Conservation (phyloP, 1,139 yeast genomes). For the Wickerhamomyces sp. region DNA sequence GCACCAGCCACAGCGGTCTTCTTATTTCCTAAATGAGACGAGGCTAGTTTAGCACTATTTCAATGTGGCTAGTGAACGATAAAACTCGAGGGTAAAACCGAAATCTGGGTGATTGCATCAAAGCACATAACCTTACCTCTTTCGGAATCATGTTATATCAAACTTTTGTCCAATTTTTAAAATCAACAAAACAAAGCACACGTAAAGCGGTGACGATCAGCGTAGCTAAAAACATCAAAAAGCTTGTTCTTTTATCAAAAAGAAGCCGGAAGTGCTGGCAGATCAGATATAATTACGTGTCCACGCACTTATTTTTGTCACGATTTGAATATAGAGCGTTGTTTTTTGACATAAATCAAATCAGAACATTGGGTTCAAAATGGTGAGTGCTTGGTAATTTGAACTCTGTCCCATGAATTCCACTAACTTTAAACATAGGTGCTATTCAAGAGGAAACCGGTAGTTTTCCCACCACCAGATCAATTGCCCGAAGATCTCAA, state of each 20-base stretch:
- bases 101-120: background rate
- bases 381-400: slow-evolving; percentile 1
- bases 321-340: no score
- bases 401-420: no score
- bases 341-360: no score
- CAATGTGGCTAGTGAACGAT: slow-evolving; percentile 1
- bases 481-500: slow-evolving; percentile 48
- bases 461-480: slow-evolving; percentile 52
- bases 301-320: no score
- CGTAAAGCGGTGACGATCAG: background rate
- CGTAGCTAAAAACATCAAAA: background rate
- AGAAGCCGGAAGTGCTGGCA: background rate
- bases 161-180: slow-evolving; percentile 2
- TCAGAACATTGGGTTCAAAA: background rate
- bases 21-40: background rate
- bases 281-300: background rate
- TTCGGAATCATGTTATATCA: background rate
- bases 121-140: background rate
- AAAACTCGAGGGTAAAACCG: background rate
- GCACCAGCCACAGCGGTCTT: slow-evolving; percentile 4
- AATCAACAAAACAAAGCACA: background rate
- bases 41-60: background rate
- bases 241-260: background rate
- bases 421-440: slow-evolving; percentile 39
- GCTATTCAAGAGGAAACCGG: slow-evolving; percentile 67